Evolutionary conservation across 2,329 filamentous ascomycete species (phyloP).

Genomic region (Fusarium subtropicale): DNA sequence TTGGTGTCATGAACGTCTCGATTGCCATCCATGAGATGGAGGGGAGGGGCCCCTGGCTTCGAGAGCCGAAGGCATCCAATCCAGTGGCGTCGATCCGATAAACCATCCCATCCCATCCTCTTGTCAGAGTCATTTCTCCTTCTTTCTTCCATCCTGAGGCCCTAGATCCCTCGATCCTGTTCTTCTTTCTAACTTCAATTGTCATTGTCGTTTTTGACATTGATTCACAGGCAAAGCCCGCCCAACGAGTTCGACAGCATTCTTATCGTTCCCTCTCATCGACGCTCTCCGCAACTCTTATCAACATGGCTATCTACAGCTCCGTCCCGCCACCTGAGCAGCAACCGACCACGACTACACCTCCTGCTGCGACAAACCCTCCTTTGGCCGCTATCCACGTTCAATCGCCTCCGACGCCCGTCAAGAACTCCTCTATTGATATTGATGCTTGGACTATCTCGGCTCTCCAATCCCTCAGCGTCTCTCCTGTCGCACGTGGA

Average conservation of each 20-base stretch:
- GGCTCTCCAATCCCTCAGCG: conserved; percentile 65
- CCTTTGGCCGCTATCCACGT: conserved; percentile 34
- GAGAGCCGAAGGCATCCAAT: conserved; percentile 27
- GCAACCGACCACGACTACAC: conserved; percentile 37
- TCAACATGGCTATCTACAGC: conserved; percentile 64
- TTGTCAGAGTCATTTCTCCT: conserved; percentile 12
- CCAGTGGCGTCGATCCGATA: conserved; percentile 15
- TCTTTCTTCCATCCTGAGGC: conserved; percentile 1
- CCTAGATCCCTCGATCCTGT: conserved; percentile 5
- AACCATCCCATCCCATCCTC: conserved; percentile 21
- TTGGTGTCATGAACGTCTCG: conserved; percentile 36
- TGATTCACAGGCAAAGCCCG: background rate
- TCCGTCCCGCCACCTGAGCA: conserved; percentile 62
- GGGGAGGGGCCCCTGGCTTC: conserved; percentile 14
- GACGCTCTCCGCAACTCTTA: conserved; percentile 16
- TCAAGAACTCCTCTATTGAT: conserved; percentile 57
- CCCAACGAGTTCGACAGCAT: background rate
- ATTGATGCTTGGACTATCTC: conserved; percentile 76
- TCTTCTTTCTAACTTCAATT: background rate
- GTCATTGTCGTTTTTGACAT: conserved; percentile 4
- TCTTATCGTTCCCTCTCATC: conserved; percentile 11
- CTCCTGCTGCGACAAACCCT: conserved; percentile 17
- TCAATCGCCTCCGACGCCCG: conserved; percentile 43
- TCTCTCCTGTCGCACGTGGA: conserved; percentile 68
- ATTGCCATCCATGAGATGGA: conserved; percentile 22